phyloP scores from a whole-genome alignment of 2,329 filamentous ascomycete species.

The Colletotrichum noveboracense region DNA sequence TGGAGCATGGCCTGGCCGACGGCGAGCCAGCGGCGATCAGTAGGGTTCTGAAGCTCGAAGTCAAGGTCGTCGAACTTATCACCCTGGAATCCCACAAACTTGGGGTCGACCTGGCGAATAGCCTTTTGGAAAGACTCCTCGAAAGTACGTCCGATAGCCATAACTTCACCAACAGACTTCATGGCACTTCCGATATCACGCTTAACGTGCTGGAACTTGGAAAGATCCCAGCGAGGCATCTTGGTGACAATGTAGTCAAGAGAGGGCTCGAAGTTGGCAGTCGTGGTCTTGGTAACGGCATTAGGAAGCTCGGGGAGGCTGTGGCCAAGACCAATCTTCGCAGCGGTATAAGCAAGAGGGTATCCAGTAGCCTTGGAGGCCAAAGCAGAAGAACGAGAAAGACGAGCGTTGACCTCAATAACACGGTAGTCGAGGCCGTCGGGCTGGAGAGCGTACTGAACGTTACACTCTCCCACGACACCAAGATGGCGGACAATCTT shows the following conservation, averaged over 20 bases:
- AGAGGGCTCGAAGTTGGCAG: conserved; percentile 97
- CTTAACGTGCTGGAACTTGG: conserved; percentile 99
- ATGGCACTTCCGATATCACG: conserved; percentile 96
- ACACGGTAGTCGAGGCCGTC: conserved; percentile 98
- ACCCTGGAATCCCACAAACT: conserved; percentile 91
- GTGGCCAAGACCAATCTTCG: conserved; percentile 97
- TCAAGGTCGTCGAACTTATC: conserved; percentile 95
- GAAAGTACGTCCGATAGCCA: conserved; percentile 98
- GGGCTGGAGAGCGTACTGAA: conserved; percentile 84
- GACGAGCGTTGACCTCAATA: conserved; percentile 98
- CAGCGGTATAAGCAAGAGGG: conserved; percentile 94
- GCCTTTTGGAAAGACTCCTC: conserved; percentile 99
- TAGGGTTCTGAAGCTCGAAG: conserved; percentile 87
- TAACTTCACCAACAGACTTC: conserved; percentile 99
- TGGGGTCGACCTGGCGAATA: conserved; percentile 94
- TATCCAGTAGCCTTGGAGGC: conserved; percentile 99
- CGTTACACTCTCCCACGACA: conserved; percentile 98
- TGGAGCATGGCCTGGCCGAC: conserved; percentile 98
- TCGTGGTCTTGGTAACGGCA: conserved; percentile 97
- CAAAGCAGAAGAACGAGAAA: conserved; percentile 94
- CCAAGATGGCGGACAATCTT: conserved; percentile 98
- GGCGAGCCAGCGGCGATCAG: conserved; percentile 95
- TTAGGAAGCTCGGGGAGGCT: conserved; percentile 95
- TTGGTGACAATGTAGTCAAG: conserved; percentile 98
- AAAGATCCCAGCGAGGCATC: conserved; percentile 97